Evolutionary conservation across 768 basidiomycete genomes (phyloP).

Genomic region (Tephrocybe sp.): DNA sequence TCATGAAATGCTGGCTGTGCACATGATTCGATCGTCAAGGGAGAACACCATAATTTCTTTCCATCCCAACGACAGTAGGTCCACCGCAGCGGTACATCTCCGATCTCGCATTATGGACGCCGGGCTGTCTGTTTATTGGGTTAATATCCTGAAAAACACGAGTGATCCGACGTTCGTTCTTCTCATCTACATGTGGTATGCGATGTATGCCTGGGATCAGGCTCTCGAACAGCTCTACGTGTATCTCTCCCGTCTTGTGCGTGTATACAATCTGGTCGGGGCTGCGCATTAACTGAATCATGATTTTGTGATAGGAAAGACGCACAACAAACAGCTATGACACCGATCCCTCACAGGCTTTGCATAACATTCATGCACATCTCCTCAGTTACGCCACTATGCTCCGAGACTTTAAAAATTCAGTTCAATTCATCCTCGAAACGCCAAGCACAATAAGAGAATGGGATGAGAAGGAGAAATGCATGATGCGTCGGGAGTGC

Average conservation of each 20-base stretch:
- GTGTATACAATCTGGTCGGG: constrained; percentile 9
- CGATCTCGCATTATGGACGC: constrained; percentile 12
- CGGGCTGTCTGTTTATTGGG: constrained; percentile 48
- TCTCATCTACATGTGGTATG: constrained; percentile 55
- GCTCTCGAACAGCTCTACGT: constrained; percentile 50
- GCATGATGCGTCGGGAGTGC: constrained; percentile 35
- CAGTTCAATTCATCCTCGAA: constrained; percentile 46
- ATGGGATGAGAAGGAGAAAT: not conserved
- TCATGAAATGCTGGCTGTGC: constrained; percentile 36
- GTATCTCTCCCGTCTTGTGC: constrained; percentile 48
- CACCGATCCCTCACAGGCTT: constrained; percentile 46
- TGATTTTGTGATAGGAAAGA: constrained; percentile 38
- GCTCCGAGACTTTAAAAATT: constrained; percentile 51
- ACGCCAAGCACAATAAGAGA: constrained; percentile 33
- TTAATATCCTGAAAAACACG: constrained; percentile 36
- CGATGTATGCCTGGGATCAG: constrained; percentile 62
- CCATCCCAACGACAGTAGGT: constrained; percentile 10
- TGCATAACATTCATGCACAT: constrained; percentile 60
- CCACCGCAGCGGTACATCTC: constrained; percentile 13
- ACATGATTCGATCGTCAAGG: constrained; percentile 30
- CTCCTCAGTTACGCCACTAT: constrained; percentile 56
- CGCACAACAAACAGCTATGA: constrained; percentile 35
- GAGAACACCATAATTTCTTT: constrained; percentile 15
- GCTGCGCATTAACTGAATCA: not conserved
- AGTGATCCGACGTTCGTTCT: constrained; percentile 56